Percentiles rank a stretch among this genome's conserved stretches.
These are phyloP conservation scores for Carex pumila DNA, from an alignment of 176 grass and related monocot species.

Conservation along the genomic window DNA sequence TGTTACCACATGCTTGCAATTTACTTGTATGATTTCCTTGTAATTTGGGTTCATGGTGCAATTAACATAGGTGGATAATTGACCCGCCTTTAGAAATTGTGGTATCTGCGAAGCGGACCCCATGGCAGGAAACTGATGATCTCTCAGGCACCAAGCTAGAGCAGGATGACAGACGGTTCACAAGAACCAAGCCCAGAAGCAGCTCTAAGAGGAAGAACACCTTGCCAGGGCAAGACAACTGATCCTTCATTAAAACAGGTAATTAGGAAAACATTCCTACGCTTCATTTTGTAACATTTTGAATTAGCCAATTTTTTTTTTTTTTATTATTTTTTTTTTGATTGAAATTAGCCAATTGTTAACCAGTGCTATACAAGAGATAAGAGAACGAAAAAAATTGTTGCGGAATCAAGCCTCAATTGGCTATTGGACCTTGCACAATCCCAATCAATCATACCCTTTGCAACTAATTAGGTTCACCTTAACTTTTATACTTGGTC, in stretches of 20 bases:
- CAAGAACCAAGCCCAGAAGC: conserved; percentile 38
- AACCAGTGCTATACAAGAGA: not conserved
- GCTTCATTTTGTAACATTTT: not conserved
- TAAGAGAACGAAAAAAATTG: not conserved
- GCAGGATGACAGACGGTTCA: conserved; percentile 33
- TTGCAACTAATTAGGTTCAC: not conserved
- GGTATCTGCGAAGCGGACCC: conserved; percentile 69
- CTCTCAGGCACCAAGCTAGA: conserved; percentile 34
- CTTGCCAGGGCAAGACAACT: conserved; percentile 31
- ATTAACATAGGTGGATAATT: conserved; percentile 72
- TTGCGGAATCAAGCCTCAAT: not conserved
- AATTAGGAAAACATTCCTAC: not conserved
- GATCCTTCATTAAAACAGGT: conserved; percentile 21
- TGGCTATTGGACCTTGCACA: not conserved
- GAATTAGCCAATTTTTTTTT: too few relatives aligned
- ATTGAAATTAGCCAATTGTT: not conserved
- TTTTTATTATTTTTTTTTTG: too few relatives aligned
- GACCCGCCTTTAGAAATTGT: conserved; percentile 75
- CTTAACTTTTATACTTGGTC: not conserved
- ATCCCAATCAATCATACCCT: not conserved
- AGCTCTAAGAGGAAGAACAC: conserved; percentile 69
- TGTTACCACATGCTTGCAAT: not conserved
- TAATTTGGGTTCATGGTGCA: not conserved
- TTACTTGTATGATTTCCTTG: not conserved
- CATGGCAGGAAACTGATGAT: conserved; percentile 71